These are phyloP conservation scores for Fusarium mexicanum DNA, from an alignment of 2,329 filamentous ascomycete species.

Conservation along the genomic window DNA sequence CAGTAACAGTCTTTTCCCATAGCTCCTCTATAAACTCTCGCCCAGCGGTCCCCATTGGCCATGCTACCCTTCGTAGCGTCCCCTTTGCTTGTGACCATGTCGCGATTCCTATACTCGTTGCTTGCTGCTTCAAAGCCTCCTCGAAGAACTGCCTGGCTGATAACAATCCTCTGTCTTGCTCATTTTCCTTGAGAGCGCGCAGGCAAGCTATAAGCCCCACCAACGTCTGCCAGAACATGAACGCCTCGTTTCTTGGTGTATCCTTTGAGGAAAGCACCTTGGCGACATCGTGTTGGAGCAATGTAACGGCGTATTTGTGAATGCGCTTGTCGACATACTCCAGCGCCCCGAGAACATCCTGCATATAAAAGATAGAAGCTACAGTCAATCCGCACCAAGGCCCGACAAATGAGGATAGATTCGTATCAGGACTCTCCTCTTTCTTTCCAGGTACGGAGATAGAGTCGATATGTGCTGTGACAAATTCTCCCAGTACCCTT, in stretches of 20 bases:
- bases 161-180: neutral
- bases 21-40: neutral
- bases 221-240: neutral
- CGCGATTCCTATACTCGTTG: neutral
- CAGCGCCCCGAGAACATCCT: neutral
- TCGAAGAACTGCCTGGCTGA: neutral
- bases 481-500: neutral
- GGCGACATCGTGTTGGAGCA: neutral
- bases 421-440: accelerated
- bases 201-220: neutral
- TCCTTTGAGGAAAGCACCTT: accelerated
- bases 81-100: neutral
- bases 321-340: neutral
- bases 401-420: neutral
- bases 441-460: neutral
- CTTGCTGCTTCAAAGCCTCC: neutral
- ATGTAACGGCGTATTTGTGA: neutral
- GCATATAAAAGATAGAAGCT: neutral
- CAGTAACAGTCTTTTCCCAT: slow-evolving; percentile 6
- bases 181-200: accelerated
- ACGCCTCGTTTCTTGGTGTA: neutral
- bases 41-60: neutral
- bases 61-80: neutral
- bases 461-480: neutral
- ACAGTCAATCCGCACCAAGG: neutral